Evolutionary conservation across 208 protist genomes (phyloP).

Genomic region (Vickermania spadyakhi): DNA sequence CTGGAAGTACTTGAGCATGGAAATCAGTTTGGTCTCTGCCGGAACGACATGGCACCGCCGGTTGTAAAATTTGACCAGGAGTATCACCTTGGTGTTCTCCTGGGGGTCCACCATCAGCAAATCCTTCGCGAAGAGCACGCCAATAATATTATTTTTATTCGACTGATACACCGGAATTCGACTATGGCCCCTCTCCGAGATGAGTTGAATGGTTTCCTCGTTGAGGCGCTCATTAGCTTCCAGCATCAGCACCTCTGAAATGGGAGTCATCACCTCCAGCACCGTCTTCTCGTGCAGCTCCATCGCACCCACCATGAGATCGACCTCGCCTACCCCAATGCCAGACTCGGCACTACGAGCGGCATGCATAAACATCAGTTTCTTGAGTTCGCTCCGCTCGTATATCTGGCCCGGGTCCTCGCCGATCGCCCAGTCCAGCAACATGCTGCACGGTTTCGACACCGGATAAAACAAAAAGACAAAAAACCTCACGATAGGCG

Average conservation of each 20-base stretch:
- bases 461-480: slow-evolving; percentile 91
- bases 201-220: slow-evolving; percentile 86
- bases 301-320: slow-evolving; percentile 92
- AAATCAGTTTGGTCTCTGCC: slow-evolving; percentile 87
- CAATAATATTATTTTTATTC: slow-evolving; percentile 88
- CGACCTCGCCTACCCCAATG: slow-evolving; percentile 81
- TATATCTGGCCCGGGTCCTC: slow-evolving; percentile 94
- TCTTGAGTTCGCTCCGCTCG: slow-evolving; percentile 92
- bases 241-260: slow-evolving; percentile 91
- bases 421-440: slow-evolving; percentile 90
- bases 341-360: slow-evolving; percentile 77
- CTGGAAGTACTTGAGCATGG: slow-evolving; percentile 95
- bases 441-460: slow-evolving; percentile 88
- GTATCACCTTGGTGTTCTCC: slow-evolving; percentile 88
- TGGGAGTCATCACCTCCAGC: slow-evolving; percentile 92
- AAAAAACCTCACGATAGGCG: slow-evolving; percentile 90
- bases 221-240: slow-evolving; percentile 86
- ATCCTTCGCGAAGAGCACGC: slow-evolving; percentile 90
- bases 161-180: slow-evolving; percentile 92
- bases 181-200: slow-evolving; percentile 90
- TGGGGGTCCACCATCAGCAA: slow-evolving; percentile 92
- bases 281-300: slow-evolving; percentile 91
- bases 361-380: slow-evolving; percentile 93
- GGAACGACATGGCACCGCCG: slow-evolving; percentile 80
- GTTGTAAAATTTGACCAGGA: slow-evolving; percentile 93